Evolutionary conservation across 768 basidiomycete species (phyloP), one percentile per base, ranked within the genome.

Genomic region (Kwoniella shandongensis): DNA sequence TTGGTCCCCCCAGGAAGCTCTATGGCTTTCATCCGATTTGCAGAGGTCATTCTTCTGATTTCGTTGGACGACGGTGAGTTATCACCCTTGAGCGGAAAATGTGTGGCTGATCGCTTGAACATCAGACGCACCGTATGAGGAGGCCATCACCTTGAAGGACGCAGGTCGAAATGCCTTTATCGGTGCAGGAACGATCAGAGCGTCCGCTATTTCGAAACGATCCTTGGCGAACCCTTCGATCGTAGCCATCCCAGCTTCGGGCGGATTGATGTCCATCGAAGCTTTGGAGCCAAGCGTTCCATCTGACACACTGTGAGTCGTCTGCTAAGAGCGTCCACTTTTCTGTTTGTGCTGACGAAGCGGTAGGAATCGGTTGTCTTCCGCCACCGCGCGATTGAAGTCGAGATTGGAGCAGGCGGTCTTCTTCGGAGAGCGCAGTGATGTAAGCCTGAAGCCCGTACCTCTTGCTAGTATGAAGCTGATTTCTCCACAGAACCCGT

Each of bases 361-460:
- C n/a, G n/a, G n/a, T 44, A 67, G 64, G 38, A 62, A 56, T 25
- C 45, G 35, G 27, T 26, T 15, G 27, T 57, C 46, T 20, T 62
- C 59, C 0, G 66, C 70, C 1, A 79, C 78, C 1, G 64, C 63
- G 12, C 58, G 72, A 26, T 66, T 79, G 27, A 77, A 76, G 56
- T 70, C 71, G 10, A 72, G 71, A 51, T 64, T 80, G 45, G 79
- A 80, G 61, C 78, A 78, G 58, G 79, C 78, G 18, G 74, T 79
- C 44, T 78, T 76, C 61, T 80, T 74, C 49, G 78, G 77, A 18
- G 74, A 76, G 45, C 56, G 62, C 2, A 61, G 57, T 12, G 70
- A 76, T 38, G 72, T 74, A 32, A 52, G 65, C 51, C 2, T 17
- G 22, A 25, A n/a, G n/a, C n/a, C 45, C 0, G 17, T 6, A 13